Percentiles rank a stretch among this genome's conserved stretches.
phyloP scores from a whole-genome alignment of 2,329 filamentous ascomycete genomes.

The Pseudovirgaria hyperparasitica region DNA sequence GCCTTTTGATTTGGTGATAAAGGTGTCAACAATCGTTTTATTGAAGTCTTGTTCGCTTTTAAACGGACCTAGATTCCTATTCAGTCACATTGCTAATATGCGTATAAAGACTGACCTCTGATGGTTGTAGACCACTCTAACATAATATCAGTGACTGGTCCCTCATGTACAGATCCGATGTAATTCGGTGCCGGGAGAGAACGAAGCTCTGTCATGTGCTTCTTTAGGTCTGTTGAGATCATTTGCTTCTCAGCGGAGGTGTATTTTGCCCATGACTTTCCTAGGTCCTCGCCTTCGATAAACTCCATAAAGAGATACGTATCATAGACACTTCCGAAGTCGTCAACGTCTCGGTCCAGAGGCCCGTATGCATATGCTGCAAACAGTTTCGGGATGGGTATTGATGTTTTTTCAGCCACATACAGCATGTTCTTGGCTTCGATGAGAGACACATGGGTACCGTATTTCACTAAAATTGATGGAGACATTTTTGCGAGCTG shows the following conservation, averaged over 20 bases:
- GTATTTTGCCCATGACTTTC: conserved; percentile 7
- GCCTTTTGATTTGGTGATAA: conserved; percentile 8
- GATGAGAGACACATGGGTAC: conserved; percentile 10
- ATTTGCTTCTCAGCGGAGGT: conserved; percentile 9
- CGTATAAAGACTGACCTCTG: conserved; percentile 6
- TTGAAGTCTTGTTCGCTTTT: conserved; percentile 9
- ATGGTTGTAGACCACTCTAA: conserved; percentile 11
- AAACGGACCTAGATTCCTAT: conserved; percentile 8
- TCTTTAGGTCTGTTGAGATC: conserved; percentile 9
- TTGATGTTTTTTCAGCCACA: conserved; percentile 9
- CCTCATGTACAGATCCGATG: conserved; percentile 9
- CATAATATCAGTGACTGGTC: conserved; percentile 12
- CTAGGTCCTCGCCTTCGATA: conserved; percentile 8
- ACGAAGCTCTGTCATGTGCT: conserved; percentile 9
- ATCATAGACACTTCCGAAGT: conserved; percentile 8
- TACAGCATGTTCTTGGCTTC: conserved; percentile 10
- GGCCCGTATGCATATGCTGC: conserved; percentile 10
- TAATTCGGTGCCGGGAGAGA: conserved; percentile 8
- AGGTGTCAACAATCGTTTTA: conserved; percentile 7
- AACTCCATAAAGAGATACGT: conserved; percentile 12
- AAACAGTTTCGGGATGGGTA: conserved; percentile 10
- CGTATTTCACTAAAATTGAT: conserved; percentile 9
- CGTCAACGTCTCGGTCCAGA: conserved; percentile 6
- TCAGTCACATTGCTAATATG: conserved; percentile 6
- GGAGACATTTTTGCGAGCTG: conserved; percentile 7